phyloP scores from a whole-genome alignment of 441 rosid genomes.

The Breynia disticha region DNA sequence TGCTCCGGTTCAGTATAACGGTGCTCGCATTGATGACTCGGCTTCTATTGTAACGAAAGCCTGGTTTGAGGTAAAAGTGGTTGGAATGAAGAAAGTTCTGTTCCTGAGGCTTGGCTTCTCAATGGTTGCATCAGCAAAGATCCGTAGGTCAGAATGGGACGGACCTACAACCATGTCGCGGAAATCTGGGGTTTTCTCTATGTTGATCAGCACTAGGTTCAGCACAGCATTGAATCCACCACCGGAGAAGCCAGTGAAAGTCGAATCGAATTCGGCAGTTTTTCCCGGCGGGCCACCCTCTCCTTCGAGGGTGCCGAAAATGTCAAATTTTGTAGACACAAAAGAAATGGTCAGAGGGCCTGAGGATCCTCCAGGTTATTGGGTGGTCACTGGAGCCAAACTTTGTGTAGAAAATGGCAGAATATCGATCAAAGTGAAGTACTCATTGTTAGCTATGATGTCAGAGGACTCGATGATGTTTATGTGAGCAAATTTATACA shows the following conservation, averaged over 20 bases:
- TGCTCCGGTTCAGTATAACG: constrained; percentile 62
- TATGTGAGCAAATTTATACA: constrained; percentile 16
- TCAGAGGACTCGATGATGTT: constrained; percentile 63
- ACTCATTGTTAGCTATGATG: constrained; percentile 65
- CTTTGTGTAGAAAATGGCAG: constrained; percentile 67
- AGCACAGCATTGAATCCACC: constrained; percentile 42
- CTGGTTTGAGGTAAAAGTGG: constrained; percentile 79
- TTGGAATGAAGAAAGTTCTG: constrained; percentile 77
- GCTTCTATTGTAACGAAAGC: constrained; percentile 81
- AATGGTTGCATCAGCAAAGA: constrained; percentile 43
- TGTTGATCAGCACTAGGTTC: constrained; percentile 56
- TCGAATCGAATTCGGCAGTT: constrained; percentile 77
- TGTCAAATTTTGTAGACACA: constrained; percentile 72
- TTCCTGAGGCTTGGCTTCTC: constrained; percentile 89
- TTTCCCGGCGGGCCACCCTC: constrained; percentile 70
- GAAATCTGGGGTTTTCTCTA: constrained; percentile 71
- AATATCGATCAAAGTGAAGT: constrained; percentile 74
- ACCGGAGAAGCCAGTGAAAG: constrained; percentile 36
- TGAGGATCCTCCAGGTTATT: constrained; percentile 78
- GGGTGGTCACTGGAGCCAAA: constrained; percentile 95
- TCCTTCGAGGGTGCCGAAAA: constrained; percentile 44
- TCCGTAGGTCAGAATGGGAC: constrained; percentile 80
- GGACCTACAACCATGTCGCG: constrained; percentile 51
- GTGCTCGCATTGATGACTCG: constrained; percentile 49
- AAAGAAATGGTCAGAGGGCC: constrained; percentile 90